phyloP scores from a whole-genome alignment of 176 grass and related monocot genomes.

The Sorghum bicolor region DNA sequence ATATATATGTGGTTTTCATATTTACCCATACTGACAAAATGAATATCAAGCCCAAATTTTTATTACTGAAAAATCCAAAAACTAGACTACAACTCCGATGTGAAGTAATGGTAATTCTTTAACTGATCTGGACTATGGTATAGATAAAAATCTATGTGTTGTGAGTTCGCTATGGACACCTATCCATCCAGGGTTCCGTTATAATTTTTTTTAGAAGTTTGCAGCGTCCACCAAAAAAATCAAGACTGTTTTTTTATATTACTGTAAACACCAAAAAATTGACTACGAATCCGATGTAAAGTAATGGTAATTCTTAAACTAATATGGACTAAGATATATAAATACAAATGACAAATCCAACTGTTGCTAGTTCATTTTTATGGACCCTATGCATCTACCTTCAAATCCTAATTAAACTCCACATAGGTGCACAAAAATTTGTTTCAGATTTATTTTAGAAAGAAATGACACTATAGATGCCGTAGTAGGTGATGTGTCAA shows the following conservation, averaged over 20 bases:
- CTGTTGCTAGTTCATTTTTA: too few species aligned
- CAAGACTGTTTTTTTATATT: too few species aligned
- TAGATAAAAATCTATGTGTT: neutral
- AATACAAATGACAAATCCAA: too few species aligned
- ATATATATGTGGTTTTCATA: neutral
- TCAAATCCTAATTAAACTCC: too few species aligned
- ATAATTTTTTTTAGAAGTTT: neutral
- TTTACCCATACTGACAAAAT: neutral
- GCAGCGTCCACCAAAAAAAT: neutral
- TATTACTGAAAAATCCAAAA: neutral
- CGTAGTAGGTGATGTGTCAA: too few species aligned
- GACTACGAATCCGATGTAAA: neutral
- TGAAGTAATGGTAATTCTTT: neutral
- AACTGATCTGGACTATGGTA: neutral
- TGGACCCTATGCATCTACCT: too few species aligned
- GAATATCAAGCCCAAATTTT: neutral
- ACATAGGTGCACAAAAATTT: too few species aligned
- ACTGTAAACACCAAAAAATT: neutral
- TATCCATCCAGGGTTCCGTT: neutral
- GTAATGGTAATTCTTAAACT: neutral
- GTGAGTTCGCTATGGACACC: neutral
- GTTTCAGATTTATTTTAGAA: too few species aligned
- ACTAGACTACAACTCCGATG: neutral
- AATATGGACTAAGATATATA: too few species aligned
- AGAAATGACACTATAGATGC: too few species aligned